phyloP scores from a whole-genome alignment of 805 yeast species.

The Middelhovenomyces tepae region DNA sequence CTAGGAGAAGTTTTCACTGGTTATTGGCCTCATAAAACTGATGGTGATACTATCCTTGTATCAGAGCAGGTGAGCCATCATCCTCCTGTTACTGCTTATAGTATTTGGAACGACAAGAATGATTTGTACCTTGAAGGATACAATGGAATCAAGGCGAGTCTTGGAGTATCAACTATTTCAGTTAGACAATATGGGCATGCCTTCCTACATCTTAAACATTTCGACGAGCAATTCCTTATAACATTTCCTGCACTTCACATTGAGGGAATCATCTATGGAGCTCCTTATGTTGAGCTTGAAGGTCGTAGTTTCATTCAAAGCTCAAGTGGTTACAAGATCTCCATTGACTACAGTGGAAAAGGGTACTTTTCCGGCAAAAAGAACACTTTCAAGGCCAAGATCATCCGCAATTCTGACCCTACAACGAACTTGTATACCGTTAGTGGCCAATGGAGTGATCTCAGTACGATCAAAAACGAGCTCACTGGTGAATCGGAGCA shows the following conservation, averaged over 20 bases:
- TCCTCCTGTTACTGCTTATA: constrained; percentile 95
- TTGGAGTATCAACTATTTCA: constrained; percentile 64
- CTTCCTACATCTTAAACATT: constrained; percentile 41
- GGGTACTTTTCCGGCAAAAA: constrained; percentile 95
- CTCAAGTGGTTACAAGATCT: constrained; percentile 64
- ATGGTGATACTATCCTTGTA: constrained; percentile 71
- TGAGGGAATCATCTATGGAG: constrained; percentile 83
- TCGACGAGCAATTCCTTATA: constrained; percentile 56
- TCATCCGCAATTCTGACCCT: constrained; percentile 49
- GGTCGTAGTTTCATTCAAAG: constrained; percentile 80
- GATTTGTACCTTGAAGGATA: constrained; percentile 74
- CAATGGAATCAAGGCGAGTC: constrained; percentile 78
- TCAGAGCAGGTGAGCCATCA: constrained; percentile 96
- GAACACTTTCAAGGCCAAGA: constrained; percentile 81
- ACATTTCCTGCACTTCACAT: constrained; percentile 94
- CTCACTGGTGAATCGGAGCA: constrained; percentile 28
- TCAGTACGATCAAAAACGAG: constrained; percentile 56
- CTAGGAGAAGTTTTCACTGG: constrained; percentile 92
- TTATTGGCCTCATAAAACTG: constrained; percentile 53
- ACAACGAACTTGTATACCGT: constrained; percentile 67
- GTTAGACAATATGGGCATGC: constrained; percentile 95
- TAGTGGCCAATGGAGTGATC: constrained; percentile 87
- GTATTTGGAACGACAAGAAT: constrained; percentile 64
- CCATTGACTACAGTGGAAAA: constrained; percentile 77
- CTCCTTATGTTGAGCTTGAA: constrained; percentile 92